A percentile compares a stretch with the other conserved stretches of the same genome.
These are phyloP conservation scores for Penicillium antarcticum DNA, from an alignment of 495 filamentous ascomycete species.

Conservation along the genomic window DNA sequence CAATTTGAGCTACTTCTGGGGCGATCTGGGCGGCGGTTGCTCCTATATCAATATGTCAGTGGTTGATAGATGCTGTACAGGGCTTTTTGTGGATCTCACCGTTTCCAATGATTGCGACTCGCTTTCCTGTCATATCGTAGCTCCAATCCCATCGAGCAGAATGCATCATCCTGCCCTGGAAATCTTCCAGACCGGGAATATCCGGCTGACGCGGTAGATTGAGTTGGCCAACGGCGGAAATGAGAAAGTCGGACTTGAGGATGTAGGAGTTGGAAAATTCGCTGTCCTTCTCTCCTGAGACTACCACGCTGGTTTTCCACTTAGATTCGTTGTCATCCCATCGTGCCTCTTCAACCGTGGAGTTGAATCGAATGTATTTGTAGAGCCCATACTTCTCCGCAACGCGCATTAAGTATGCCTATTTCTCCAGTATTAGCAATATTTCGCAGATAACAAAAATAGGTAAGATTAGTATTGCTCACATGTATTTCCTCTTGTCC, in stretches of 20 bases:
- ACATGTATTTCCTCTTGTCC: constrained; percentile 61
- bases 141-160: constrained; percentile 52
- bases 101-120: constrained; percentile 52
- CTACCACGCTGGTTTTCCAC: constrained; percentile 48
- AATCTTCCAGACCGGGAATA: constrained; percentile 57
- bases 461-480: constrained; percentile 15
- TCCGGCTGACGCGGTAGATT: constrained; percentile 57
- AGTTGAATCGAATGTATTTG: constrained; percentile 55
- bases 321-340: constrained; percentile 57
- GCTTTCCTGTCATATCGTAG: constrained; percentile 47
- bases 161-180: constrained; percentile 52
- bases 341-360: constrained; percentile 43
- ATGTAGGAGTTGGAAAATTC: constrained; percentile 40
- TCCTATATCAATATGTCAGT: constrained; percentile 46
- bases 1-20: constrained; percentile 56
- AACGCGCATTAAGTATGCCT: constrained; percentile 52
- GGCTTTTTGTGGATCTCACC: constrained; percentile 27
- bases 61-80: constrained; percentile 6
- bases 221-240: constrained; percentile 64
- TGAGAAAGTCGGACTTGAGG: constrained; percentile 53
- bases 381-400: constrained; percentile 60
- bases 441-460: not conserved
- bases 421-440: constrained; percentile 13
- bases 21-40: constrained; percentile 72
- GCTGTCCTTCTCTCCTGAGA: constrained; percentile 45